Percentiles rank a stretch among this genome's conserved stretches.
Evolutionary conservation across 441 rosid genomes (phyloP).

Genomic region (Populus hybrid): DNA sequence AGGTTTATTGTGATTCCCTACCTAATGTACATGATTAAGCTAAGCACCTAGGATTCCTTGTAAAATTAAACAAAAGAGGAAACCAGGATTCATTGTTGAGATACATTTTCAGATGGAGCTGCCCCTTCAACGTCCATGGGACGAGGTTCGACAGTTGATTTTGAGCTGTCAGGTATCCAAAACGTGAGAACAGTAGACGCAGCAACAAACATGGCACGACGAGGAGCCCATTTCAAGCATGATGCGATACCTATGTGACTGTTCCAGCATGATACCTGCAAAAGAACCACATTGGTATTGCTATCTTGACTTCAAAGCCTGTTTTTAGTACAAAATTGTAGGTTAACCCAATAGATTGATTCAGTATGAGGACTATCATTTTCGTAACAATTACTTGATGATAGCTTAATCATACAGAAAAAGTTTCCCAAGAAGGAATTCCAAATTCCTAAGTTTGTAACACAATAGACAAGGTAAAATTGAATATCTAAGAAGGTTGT

Average conservation of each 20-base stretch:
- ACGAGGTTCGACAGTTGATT: slow-evolving; percentile 33
- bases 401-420: background rate
- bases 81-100: slow-evolving; percentile 19
- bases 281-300: background rate
- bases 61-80: background rate
- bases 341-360: background rate
- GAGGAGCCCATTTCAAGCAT: slow-evolving; percentile 97
- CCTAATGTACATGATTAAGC: background rate
- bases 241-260: slow-evolving; percentile 76
- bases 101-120: slow-evolving; percentile 28
- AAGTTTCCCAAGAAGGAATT: background rate
- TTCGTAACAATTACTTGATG: background rate
- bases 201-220: slow-evolving; percentile 82
- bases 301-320: background rate
- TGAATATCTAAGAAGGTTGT: background rate
- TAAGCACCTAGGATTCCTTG: background rate
- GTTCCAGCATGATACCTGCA: slow-evolving; percentile 78
- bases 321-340: background rate
- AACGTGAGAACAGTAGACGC: slow-evolving; percentile 84
- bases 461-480: background rate
- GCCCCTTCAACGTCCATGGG: slow-evolving; percentile 27
- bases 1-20: background rate
- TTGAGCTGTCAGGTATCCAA: slow-evolving; percentile 75
- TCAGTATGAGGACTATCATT: background rate
- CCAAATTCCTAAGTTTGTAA: background rate